These are phyloP conservation scores for Botrytis fabae DNA, from an alignment of 2,329 filamentous ascomycete genomes.

Conservation along the genomic window DNA sequence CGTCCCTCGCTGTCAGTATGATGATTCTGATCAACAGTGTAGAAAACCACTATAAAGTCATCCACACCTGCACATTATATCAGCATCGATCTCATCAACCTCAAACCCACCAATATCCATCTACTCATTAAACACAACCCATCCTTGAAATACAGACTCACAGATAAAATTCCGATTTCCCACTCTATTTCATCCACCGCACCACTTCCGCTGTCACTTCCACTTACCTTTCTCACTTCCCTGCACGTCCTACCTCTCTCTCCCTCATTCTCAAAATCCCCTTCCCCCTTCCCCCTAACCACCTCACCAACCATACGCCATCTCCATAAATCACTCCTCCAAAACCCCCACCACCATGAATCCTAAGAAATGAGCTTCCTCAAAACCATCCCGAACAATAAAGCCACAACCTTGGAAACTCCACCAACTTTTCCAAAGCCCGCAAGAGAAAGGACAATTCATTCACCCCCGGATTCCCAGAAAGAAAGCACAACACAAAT, in stretches of 20 bases:
- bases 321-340: neutral
- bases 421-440: neutral
- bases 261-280: neutral
- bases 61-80: neutral
- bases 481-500: no score
- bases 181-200: neutral
- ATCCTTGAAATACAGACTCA: neutral
- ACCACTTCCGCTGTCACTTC: no score
- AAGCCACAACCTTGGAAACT: neutral
- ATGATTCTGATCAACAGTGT: neutral
- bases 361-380: neutral
- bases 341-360: neutral
- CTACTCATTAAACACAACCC: neutral
- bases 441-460: neutral
- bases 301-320: neutral
- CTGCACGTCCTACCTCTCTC: neutral
- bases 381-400: rapidly evolving
- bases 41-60: neutral
- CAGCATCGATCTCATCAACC: neutral
- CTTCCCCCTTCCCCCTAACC: no score
- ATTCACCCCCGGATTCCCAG: no score
- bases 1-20: rapidly evolving
- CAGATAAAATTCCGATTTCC: neutral
- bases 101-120: neutral
- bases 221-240: no score